phyloP scores from a whole-genome alignment of 2,329 filamentous ascomycete species.

The Nothopassalora personata region DNA sequence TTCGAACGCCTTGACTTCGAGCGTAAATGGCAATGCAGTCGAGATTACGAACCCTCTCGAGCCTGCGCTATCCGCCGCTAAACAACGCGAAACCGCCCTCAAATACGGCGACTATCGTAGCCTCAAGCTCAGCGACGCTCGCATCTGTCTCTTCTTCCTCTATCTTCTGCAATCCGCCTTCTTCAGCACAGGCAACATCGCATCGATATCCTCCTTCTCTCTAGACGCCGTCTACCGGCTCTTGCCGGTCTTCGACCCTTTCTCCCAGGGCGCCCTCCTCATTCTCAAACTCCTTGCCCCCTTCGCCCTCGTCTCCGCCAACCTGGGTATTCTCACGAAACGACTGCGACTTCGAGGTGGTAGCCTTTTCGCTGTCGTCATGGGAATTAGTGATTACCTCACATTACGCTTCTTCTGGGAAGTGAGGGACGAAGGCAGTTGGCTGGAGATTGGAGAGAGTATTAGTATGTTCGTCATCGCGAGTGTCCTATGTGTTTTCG shows the following conservation, averaged over 20 bases:
- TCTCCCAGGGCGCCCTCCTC: constrained; percentile 81
- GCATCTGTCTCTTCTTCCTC: constrained; percentile 91
- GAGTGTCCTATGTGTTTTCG: constrained; percentile 82
- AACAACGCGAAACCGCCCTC: constrained; percentile 29
- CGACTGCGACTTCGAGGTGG: constrained; percentile 77
- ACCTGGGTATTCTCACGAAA: constrained; percentile 87
- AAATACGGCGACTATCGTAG: constrained; percentile 52
- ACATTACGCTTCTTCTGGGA: constrained; percentile 98
- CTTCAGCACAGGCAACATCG: constrained; percentile 94
- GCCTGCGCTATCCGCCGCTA: constrained; percentile 33
- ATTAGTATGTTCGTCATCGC: constrained; percentile 96
- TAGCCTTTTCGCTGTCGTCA: constrained; percentile 89
- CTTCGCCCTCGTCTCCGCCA: constrained; percentile 86
- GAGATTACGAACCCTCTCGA: constrained; percentile 29
- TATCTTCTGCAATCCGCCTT: constrained; percentile 92
- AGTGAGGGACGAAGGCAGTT: constrained; percentile 91
- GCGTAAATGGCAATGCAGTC: constrained; percentile 23
- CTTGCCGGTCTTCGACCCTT: constrained; percentile 87
- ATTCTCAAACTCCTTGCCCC: constrained; percentile 88
- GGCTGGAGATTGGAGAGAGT: constrained; percentile 94
- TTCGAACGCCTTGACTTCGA: constrained; percentile 11
- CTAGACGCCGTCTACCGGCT: constrained; percentile 84
- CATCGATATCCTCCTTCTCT: constrained; percentile 88
- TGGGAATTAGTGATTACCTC: constrained; percentile 83
- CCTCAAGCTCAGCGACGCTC: constrained; percentile 74